Evolutionary conservation across 768 basidiomycete species (phyloP).

Genomic region (Panaeolus cyanescens): DNA sequence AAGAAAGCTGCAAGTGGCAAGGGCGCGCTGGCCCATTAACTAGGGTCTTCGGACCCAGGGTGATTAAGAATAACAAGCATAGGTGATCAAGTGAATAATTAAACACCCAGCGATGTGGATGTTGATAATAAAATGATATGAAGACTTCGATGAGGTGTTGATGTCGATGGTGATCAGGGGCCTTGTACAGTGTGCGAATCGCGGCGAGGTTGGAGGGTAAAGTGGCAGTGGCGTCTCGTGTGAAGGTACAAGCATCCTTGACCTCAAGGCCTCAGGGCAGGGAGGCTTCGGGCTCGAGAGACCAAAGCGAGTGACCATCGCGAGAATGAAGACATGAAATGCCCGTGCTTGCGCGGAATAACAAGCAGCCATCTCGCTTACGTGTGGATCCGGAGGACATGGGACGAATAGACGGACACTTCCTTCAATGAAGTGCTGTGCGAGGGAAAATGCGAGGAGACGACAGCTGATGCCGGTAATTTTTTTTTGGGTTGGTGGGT

Average conservation of each 20-base stretch:
- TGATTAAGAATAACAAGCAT: slow-evolving; percentile 2
- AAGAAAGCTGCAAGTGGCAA: background rate
- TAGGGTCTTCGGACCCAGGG: background rate
- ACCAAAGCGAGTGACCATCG: background rate
- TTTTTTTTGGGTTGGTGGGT: background rate
- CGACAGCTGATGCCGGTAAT: background rate
- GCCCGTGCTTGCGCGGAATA: background rate
- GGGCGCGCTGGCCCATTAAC: background rate
- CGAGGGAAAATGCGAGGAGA: background rate
- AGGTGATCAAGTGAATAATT: background rate
- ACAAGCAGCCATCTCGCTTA: background rate
- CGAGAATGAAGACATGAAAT: background rate
- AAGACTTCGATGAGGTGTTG: background rate
- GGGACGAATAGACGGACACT: background rate
- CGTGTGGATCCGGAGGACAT: slow-evolving; percentile 1
- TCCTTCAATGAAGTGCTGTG: background rate
- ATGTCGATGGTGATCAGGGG: background rate
- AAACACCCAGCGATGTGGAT: background rate
- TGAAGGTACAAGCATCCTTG: background rate
- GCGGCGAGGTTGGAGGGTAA: background rate
- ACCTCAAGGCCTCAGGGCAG: background rate
- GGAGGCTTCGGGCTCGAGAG: background rate
- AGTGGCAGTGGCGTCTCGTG: background rate
- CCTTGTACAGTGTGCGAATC: background rate
- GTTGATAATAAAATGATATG: background rate